A percentile compares a stretch with the other conserved stretches of the same genome.
Conservation (phyloP, 441 rosid species). For the Bruguiera hainesii region DNA sequence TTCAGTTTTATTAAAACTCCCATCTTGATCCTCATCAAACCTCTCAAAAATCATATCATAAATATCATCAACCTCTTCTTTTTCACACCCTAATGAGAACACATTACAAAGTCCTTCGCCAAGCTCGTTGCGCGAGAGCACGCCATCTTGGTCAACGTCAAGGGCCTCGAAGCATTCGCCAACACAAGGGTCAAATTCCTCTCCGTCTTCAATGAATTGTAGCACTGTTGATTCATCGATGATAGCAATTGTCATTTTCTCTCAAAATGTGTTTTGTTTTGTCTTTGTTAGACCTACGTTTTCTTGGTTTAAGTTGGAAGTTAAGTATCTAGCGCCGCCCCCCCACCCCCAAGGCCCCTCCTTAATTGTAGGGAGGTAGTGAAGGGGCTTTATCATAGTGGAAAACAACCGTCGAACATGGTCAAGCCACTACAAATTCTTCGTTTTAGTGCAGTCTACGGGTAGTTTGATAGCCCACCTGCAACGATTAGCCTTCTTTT, state of each 20-base stretch:
- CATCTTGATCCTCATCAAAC: conserved; percentile 28
- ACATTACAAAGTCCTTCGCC: conserved; percentile 19
- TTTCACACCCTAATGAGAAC: conserved; percentile 15
- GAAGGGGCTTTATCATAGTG: too few species aligned
- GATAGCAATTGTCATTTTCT: conserved; percentile 29
- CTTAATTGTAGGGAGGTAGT: too few species aligned
- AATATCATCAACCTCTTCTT: conserved; percentile 6
- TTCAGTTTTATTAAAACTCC: conserved; percentile 21
- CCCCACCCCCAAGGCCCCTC: too few species aligned
- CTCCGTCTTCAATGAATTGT: conserved; percentile 25
- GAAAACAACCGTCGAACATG: too few species aligned
- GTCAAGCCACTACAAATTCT: too few species aligned
- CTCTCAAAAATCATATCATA: conserved; percentile 23
- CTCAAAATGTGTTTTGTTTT: too few species aligned
- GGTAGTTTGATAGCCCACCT: too few species aligned
- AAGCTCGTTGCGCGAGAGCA: conserved; percentile 18
- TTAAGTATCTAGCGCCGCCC: too few species aligned
- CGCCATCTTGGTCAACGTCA: conserved; percentile 25
- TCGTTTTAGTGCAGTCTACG: too few species aligned
- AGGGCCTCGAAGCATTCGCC: conserved; percentile 24
- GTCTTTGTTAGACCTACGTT: too few species aligned
- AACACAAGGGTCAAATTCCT: conserved; percentile 22
- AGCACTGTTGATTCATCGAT: conserved; percentile 27
- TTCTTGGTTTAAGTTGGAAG: too few species aligned
- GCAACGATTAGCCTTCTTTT: too few species aligned